A percentile compares a stretch with the other conserved stretches of the same genome.
phyloP scores from a whole-genome alignment of 495 filamentous ascomycete genomes.

The Trypethelium eluteriae region DNA sequence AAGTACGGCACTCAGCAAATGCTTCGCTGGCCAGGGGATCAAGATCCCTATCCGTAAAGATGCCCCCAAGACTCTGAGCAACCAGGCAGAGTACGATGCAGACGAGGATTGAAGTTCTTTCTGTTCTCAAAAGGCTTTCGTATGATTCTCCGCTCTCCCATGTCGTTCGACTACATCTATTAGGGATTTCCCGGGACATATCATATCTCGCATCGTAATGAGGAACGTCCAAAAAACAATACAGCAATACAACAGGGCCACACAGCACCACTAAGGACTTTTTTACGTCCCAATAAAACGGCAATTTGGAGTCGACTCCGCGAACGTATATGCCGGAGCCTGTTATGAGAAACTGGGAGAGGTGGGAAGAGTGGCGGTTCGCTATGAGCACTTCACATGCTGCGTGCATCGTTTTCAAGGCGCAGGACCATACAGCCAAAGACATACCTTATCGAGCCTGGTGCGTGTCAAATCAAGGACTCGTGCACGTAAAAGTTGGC shows the following conservation, averaged over 20 bases:
- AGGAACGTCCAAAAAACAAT: neutral
- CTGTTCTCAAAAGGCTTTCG: neutral
- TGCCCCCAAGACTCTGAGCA: slow-evolving; percentile 12
- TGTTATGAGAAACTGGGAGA: neutral
- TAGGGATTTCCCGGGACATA: slow-evolving; percentile 5
- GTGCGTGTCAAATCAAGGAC: no score
- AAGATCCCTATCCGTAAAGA: slow-evolving; percentile 94
- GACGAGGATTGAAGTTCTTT: slow-evolving; percentile 13
- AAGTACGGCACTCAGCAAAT: slow-evolving; percentile 85
- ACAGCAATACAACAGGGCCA: neutral
- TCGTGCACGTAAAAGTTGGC: no score
- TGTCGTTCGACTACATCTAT: neutral
- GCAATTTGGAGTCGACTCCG: no score
- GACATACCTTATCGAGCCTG: no score
- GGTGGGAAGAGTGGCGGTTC: neutral
- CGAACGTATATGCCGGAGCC: neutral
- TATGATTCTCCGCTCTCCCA: neutral
- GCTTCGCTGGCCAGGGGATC: slow-evolving; percentile 90
- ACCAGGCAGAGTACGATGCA: slow-evolving; percentile 16
- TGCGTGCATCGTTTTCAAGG: no score
- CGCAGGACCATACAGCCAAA: no score
- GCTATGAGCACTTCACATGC: no score
- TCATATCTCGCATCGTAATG: neutral
- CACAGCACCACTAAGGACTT: neutral
- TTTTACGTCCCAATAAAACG: no score